These are phyloP conservation scores for Ceratocystis cubensis DNA, from an alignment of 2,329 filamentous ascomycete genomes.

Conservation along the genomic window DNA sequence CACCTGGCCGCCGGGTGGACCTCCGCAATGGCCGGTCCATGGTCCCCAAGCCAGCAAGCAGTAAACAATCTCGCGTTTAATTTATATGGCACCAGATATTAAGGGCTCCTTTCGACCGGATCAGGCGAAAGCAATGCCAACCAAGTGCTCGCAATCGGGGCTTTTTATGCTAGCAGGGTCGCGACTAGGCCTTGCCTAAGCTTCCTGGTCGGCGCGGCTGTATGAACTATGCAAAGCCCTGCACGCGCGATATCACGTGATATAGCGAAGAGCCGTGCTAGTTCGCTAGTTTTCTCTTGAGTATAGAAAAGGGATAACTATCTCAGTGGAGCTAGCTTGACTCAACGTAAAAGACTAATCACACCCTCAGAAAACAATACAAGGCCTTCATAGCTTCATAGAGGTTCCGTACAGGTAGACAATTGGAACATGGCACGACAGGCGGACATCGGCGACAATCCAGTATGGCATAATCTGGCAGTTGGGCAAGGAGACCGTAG, in stretches of 20 bases:
- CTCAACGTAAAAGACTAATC: no score
- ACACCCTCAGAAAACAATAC: no score
- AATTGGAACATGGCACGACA: no score
- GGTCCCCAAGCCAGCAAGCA: neutral
- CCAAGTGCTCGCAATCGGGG: neutral
- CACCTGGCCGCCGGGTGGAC: slow-evolving; percentile 3
- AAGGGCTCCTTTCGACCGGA: neutral
- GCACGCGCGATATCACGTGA: slow-evolving; percentile 2
- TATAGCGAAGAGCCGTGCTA: neutral
- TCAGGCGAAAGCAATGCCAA: neutral
- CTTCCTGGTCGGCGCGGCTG: neutral
- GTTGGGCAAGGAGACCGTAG: no score
- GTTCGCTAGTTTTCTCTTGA: neutral
- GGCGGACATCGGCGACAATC: no score
- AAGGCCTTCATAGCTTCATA: no score
- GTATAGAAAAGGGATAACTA: neutral
- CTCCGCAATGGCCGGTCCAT: slow-evolving; percentile 11
- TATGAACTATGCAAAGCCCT: no score
- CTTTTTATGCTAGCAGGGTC: no score
- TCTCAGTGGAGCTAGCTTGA: no score
- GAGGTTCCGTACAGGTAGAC: no score
- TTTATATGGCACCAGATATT: no score
- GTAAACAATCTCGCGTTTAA: neutral
- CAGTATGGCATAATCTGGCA: no score
- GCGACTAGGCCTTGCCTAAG: neutral